phyloP scores from a whole-genome alignment of 2,329 filamentous ascomycete species.

The Apiospora pterosperma region DNA sequence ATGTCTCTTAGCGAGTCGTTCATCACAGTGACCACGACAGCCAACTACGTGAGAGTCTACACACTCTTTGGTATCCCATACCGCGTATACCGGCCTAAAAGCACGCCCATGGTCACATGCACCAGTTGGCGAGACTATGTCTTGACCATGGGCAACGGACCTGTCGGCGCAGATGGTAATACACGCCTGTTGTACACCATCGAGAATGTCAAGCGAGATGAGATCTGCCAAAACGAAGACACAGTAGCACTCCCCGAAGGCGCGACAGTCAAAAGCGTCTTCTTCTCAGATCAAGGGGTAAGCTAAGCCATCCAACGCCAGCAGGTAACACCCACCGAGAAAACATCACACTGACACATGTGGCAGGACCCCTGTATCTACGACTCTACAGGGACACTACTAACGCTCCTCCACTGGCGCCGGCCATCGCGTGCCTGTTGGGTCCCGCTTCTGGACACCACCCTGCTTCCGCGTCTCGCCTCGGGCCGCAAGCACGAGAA shows the following conservation, averaged over 20 bases:
- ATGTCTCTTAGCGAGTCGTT: conserved; percentile 92
- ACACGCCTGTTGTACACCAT: conserved; percentile 85
- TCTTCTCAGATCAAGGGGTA: conserved; percentile 90
- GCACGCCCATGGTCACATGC: conserved; percentile 84
- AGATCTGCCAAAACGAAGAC: conserved; percentile 93
- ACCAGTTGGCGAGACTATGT: conserved; percentile 95
- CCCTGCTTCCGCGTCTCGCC: conserved; percentile 74
- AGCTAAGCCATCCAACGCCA: conserved; percentile 32
- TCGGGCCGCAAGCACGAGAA: conserved; percentile 82
- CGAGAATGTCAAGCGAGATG: conserved; percentile 89
- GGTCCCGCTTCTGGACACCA: conserved; percentile 91
- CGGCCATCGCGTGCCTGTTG: conserved; percentile 80
- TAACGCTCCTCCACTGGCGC: conserved; percentile 90
- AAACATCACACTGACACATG: neutral
- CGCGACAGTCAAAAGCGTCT: conserved; percentile 72
- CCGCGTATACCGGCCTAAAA: conserved; percentile 88
- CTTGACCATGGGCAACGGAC: conserved; percentile 91
- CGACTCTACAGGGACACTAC: conserved; percentile 83
- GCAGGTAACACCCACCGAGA: neutral
- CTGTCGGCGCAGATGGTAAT: conserved; percentile 73
- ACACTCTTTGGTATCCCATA: conserved; percentile 89
- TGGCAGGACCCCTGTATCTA: conserved; percentile 88
- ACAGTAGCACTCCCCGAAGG: conserved; percentile 78
- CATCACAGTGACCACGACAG: conserved; percentile 81
- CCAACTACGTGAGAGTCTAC: conserved; percentile 87